Conservation (phyloP, 768 basidiomycete genomes). For the Cyathus striatus region DNA sequence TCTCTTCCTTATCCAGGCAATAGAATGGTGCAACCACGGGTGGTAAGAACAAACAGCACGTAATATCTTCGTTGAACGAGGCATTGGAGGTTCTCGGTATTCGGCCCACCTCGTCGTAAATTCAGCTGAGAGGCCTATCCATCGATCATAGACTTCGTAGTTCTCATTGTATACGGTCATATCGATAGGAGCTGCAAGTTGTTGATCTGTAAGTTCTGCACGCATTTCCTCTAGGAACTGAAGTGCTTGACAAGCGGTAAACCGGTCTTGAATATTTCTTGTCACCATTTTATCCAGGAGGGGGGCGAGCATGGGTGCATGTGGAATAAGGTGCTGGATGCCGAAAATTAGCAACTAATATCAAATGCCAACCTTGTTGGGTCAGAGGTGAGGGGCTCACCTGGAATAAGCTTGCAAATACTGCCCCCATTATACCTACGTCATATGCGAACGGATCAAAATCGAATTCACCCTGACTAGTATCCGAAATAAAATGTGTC, state of each 20-base stretch:
- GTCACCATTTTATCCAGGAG: constrained; percentile 21
- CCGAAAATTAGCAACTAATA: neutral
- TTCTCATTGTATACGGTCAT: no score
- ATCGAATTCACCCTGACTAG: constrained; percentile 7
- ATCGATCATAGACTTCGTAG: constrained; percentile 11
- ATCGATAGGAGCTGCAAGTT: neutral
- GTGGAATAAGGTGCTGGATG: constrained; percentile 11
- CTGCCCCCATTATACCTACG: neutral
- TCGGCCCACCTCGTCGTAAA: constrained; percentile 13
- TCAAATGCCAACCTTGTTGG: neutral
- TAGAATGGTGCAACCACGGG: no score
- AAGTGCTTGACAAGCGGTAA: constrained; percentile 19
- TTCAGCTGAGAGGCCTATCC: constrained; percentile 9
- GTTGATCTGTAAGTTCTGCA: neutral
- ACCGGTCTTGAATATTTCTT: constrained; percentile 12
- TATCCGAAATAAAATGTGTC: constrained; percentile 2
- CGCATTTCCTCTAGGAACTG: constrained; percentile 14
- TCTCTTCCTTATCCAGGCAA: no score
- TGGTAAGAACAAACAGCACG: neutral
- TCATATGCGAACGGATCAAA: neutral
- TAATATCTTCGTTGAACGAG: neutral
- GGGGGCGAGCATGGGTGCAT: constrained; percentile 18
- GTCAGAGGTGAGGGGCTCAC: neutral
- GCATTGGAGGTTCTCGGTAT: constrained; percentile 11
- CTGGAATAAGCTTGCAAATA: neutral